Base-by-base conservation (phyloP, 352 stramenopile genomes). In the Pythium grandisporangium region DNA sequence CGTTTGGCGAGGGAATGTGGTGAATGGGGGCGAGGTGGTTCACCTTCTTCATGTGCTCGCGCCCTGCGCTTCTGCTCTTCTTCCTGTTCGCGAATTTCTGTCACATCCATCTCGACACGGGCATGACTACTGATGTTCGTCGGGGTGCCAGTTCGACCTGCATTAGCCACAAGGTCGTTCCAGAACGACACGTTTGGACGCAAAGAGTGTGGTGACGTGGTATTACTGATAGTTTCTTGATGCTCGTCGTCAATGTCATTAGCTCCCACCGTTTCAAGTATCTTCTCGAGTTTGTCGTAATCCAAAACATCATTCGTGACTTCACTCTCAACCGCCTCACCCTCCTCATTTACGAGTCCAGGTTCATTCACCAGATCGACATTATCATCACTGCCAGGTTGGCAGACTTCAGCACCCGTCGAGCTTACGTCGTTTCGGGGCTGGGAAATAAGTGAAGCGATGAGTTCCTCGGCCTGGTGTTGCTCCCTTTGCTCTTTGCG, bases 1-100 rank as follows among this genome's bases (percentile, higher is more conserved):
- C 45, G 55, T 24, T 58, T 68, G 0, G 72, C 65, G 0, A 88
- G 63, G 2, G 70, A 60, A 14, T 48, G 57, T 1, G 75, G 70
- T 0, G 75, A 85, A 35, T 77, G 49, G 10, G 67, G 26, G 0
- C 59, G 45, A n/a, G 46, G 47, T 21, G 24, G 30, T 6, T 40
- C 26, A 7, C 58, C 27, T 11, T 49, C 49, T 20, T 72, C 56
- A 2, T 22, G 42, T 36, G 48, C 34, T 16, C 34, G 14, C 6
- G 48, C 16, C 16, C 16, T 13, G 46, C 33, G 30, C n/a, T 47
- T 23, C 10, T 29, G 41, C 13, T 24, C 32, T 16, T 42, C 21
- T 6, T 21, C 22, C 40, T 54, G 44, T 19, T 12, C 12, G 7
- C 32, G 24, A 2, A 60, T 37, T 8, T 50, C 17, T 4, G 17